A percentile compares a stretch with the other conserved stretches of the same genome.
phyloP scores from a whole-genome alignment of 1,284 basidiomycete genomes.

The Wallemia ichthyophaga region DNA sequence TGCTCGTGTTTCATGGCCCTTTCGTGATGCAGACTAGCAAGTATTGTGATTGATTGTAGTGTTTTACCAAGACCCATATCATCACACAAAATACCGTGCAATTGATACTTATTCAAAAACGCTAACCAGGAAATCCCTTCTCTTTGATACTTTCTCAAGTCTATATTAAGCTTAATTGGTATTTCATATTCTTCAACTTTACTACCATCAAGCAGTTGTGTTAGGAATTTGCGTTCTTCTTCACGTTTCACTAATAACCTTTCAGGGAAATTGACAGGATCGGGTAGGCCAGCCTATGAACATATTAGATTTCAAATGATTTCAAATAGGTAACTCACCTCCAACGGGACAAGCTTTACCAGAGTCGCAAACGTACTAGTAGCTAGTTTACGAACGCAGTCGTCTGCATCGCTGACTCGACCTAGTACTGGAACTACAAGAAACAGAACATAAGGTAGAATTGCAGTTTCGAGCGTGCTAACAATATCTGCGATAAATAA shows the following conservation, averaged over 20 bases:
- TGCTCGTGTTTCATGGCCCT: slow-evolving; percentile 36
- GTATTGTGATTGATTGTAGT: slow-evolving; percentile 86
- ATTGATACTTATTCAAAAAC: slow-evolving; percentile 78
- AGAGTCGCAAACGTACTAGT: slow-evolving; percentile 91
- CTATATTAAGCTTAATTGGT: slow-evolving; percentile 68
- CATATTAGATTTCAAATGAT: neutral
- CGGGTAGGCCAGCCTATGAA: slow-evolving; percentile 58
- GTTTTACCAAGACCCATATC: slow-evolving; percentile 99
- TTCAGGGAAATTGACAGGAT: slow-evolving; percentile 69
- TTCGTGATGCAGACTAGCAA: slow-evolving; percentile 79
- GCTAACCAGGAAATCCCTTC: slow-evolving; percentile 98
- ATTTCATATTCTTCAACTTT: slow-evolving; percentile 78
- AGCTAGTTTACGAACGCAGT: slow-evolving; percentile 64
- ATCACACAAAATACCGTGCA: slow-evolving; percentile 94
- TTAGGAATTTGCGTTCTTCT: slow-evolving; percentile 66
- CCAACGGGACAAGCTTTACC: slow-evolving; percentile 97
- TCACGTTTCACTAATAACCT: slow-evolving; percentile 67
- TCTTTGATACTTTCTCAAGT: slow-evolving; percentile 85
- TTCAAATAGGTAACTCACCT: slow-evolving; percentile 23
- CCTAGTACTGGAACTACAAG: slow-evolving; percentile 86
- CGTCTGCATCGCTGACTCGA: slow-evolving; percentile 83
- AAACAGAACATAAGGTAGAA: slow-evolving; percentile 89
- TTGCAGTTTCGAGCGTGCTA: slow-evolving; percentile 68
- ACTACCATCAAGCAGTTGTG: slow-evolving; percentile 72
- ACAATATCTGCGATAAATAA: slow-evolving; percentile 37